Conservation (phyloP, 129 eudicot genomes). For the Pulicaria dysenterica region DNA sequence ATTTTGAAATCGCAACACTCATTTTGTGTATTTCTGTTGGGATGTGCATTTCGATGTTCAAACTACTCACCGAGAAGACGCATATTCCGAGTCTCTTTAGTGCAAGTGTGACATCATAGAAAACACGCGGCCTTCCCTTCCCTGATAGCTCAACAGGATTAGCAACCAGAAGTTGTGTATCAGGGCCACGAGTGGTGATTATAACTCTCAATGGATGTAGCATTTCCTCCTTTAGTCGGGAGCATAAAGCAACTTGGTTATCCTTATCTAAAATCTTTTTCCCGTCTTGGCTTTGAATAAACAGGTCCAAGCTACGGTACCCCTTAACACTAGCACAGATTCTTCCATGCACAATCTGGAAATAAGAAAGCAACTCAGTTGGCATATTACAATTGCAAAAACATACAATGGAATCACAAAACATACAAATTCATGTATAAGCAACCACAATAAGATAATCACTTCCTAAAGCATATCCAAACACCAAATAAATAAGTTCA, state of each 20-base stretch:
- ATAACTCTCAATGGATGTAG: slow-evolving; percentile 77
- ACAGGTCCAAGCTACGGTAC: slow-evolving; percentile 66
- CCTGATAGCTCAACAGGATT: slow-evolving; percentile 90
- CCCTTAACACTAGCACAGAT: slow-evolving; percentile 53
- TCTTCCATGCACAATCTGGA: slow-evolving; percentile 77
- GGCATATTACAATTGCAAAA: not conserved
- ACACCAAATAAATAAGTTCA: too few relatives aligned
- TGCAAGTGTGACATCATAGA: slow-evolving; percentile 74
- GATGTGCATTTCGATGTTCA: not conserved
- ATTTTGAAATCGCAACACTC: too few relatives aligned
- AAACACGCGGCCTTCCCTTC: slow-evolving; percentile 88
- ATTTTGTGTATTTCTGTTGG: too few relatives aligned
- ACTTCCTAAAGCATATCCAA: too few relatives aligned
- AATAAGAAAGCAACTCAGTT: not conserved
- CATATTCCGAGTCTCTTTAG: slow-evolving; percentile 72
- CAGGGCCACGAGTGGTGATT: slow-evolving; percentile 84
- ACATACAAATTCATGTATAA: too few relatives aligned
- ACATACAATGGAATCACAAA: too few relatives aligned
- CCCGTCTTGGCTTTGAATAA: slow-evolving; percentile 71
- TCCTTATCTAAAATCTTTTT: slow-evolving; percentile 74
- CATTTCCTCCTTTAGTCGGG: slow-evolving; percentile 81
- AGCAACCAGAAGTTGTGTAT: slow-evolving; percentile 84
- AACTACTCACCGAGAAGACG: slow-evolving; percentile 67
- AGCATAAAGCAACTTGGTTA: slow-evolving; percentile 51
- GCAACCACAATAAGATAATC: too few relatives aligned